Percentiles rank a stretch among this genome's conserved stretches.
Conservation (phyloP, 139 green algal species). For the Pseudopediastrum boryanum region DNA sequence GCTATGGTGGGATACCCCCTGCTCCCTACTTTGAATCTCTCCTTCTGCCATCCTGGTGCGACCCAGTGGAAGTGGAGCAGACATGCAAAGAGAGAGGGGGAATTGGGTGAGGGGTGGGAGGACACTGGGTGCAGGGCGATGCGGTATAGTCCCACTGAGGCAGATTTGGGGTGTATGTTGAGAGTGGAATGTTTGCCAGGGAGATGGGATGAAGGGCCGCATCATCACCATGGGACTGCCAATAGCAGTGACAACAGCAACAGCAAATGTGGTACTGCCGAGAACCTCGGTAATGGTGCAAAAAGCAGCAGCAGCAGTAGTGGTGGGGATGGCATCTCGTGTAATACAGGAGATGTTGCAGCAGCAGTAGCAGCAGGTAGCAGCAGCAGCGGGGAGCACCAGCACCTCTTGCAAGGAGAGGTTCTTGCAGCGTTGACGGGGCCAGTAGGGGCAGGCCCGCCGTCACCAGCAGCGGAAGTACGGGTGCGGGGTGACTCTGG, state of each 20-base stretch:
- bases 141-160: conserved; percentile 59
- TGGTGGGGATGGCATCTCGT: neutral
- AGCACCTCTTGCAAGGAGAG: conserved; percentile 16
- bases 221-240: neutral
- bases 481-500: conserved; percentile 31
- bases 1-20: conserved; percentile 65
- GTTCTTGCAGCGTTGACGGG: conserved; percentile 19
- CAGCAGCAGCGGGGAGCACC: neutral
- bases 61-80: conserved; percentile 47
- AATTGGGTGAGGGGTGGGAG: conserved; percentile 37
- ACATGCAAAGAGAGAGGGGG: conserved; percentile 13
- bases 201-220: neutral
- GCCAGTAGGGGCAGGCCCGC: conserved; percentile 52
- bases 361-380: conserved; percentile 6
- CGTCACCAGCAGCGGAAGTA: neutral
- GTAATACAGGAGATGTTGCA: neutral
- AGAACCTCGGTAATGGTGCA: conserved; percentile 1
- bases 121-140: conserved; percentile 42
- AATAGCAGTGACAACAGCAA: neutral
- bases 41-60: conserved; percentile 54
- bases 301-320: conserved; percentile 1
- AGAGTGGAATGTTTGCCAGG: conserved; percentile 68
- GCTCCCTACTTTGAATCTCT: conserved; percentile 28
- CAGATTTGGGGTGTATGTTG: conserved; percentile 67
- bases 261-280: neutral